phyloP scores from a whole-genome alignment of 2,329 filamentous ascomycete species.

The Talaromyces albobiverticillius region DNA sequence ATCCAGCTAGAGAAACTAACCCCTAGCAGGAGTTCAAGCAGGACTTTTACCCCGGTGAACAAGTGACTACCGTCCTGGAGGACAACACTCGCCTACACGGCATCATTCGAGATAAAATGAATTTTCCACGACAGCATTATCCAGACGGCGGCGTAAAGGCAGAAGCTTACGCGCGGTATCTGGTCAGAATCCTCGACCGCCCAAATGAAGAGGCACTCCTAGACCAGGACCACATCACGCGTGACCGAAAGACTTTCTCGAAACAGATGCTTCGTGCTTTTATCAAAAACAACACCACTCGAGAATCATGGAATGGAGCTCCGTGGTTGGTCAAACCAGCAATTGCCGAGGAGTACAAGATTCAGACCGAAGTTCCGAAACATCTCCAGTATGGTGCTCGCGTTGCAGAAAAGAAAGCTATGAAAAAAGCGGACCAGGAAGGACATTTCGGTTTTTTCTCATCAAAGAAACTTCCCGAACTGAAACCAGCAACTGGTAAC shows the following conservation, averaged over 20 bases:
- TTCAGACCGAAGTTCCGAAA: conserved; percentile 80
- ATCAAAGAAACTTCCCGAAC: conserved; percentile 62
- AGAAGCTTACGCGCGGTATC: conserved; percentile 71
- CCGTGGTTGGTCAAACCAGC: conserved; percentile 92
- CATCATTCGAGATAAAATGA: conserved; percentile 79
- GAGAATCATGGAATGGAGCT: conserved; percentile 92
- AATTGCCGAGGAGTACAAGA: conserved; percentile 78
- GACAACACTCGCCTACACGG: conserved; percentile 70
- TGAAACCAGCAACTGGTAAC: conserved; percentile 68
- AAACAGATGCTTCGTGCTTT: conserved; percentile 92
- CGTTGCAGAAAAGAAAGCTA: conserved; percentile 71
- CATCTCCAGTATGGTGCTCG: conserved; percentile 80
- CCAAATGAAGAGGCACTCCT: conserved; percentile 72
- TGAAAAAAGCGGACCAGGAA: conserved; percentile 56
- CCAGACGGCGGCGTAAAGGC: conserved; percentile 68
- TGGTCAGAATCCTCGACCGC: conserved; percentile 69
- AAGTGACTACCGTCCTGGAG: conserved; percentile 69
- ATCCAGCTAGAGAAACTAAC: conserved; percentile 8
- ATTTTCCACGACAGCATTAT: conserved; percentile 59
- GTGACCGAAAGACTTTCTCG: conserved; percentile 88
- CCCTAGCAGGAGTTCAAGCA: conserved; percentile 66
- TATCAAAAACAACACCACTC: conserved; percentile 87
- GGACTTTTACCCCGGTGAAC: conserved; percentile 87
- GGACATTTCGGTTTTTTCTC: conserved; percentile 52
- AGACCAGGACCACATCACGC: conserved; percentile 75